Base-by-base conservation (phyloP, 1,139 yeast genomes). In the Kurtzmaniella quercitrusa region DNA sequence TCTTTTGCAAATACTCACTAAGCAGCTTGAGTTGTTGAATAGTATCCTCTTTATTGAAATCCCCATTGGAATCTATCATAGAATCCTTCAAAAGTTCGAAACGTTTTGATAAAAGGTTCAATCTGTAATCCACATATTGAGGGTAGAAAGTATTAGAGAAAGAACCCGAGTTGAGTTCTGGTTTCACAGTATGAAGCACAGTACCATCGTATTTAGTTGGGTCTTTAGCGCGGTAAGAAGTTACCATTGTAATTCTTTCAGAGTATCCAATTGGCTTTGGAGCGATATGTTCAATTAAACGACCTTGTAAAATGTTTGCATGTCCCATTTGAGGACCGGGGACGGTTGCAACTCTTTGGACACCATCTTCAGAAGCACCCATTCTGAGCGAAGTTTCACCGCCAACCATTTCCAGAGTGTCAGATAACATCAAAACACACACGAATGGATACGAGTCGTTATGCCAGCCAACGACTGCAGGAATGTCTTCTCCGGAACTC, bases 351-450 rank as follows among this genome's bases (percentile, higher is more conserved):
- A 77, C 56, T 36, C 65, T 61, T n/a, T 40, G 34, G 3, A 38
- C 21, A 5, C 39, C 42, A 5, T 45, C 44, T 7, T 14, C 33
- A n/a, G 41, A 26, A 46, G 61, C 58, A 15, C 79, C 79, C 60
- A 67, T 75, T 51, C 74, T 65, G 49, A 76, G 63, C 18, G 75
- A 66, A 2, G 84, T 79, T 53, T 78, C 83, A 38, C 84, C 84
- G 16, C 83, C 84, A 55, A 73, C 61, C 84, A 79, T 78, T 33
- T 64, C 59, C 8, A 73, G 50, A 14, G 84, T 78, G 52, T 78
- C 82, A 35, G 79, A 71, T 34, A 79, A 55, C 84, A 79, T 79
- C 42, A 79, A 63, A 16, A 79, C 84, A 59, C 83, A 78, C n/a
- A 79, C 84, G 56, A 76, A 76, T 9, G 83, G 84, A 44, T 76